phyloP scores from a whole-genome alignment of 805 yeast species.

The Saccharomycopsis amapae region DNA sequence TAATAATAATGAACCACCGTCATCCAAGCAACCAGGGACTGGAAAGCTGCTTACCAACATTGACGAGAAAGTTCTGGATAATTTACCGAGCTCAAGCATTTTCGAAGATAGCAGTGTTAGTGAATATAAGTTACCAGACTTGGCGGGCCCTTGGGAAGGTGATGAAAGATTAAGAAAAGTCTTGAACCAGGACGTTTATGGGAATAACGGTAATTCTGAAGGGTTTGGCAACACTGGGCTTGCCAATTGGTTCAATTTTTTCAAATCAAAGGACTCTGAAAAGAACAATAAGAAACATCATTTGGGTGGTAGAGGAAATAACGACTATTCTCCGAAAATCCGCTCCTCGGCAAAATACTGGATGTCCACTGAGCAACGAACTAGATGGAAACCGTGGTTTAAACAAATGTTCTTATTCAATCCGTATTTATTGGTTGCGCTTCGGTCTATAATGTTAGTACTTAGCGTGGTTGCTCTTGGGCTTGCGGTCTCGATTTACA shows the following conservation, averaged over 20 bases:
- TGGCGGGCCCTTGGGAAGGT: constrained; percentile 64
- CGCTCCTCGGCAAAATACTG: constrained; percentile 58
- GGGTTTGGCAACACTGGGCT: background rate
- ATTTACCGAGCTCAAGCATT: background rate
- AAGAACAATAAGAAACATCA: background rate
- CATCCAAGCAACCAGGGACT: background rate
- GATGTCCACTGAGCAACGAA: constrained; percentile 57
- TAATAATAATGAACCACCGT: background rate
- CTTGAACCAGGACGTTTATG: constrained; percentile 32
- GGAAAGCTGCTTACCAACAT: background rate
- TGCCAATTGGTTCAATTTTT: constrained; percentile 2
- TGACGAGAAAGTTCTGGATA: background rate
- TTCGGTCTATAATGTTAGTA: constrained; percentile 53
- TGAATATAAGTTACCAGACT: constrained; percentile 29
- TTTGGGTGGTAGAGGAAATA: constrained; percentile 23
- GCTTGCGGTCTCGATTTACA: constrained; percentile 55
- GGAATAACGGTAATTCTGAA: constrained; percentile 1
- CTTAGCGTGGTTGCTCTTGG: constrained; percentile 66
- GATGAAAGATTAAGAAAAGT: constrained; percentile 52
- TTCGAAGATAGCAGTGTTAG: background rate
- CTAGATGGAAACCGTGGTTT: constrained; percentile 57
- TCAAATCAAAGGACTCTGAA: background rate
- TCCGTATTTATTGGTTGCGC: constrained; percentile 73
- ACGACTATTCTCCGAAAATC: constrained; percentile 33
- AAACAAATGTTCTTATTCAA: constrained; percentile 57